These are phyloP conservation scores for Aspergillus sp. DNA, from an alignment of 2,329 filamentous ascomycete species.

Conservation along the genomic window DNA sequence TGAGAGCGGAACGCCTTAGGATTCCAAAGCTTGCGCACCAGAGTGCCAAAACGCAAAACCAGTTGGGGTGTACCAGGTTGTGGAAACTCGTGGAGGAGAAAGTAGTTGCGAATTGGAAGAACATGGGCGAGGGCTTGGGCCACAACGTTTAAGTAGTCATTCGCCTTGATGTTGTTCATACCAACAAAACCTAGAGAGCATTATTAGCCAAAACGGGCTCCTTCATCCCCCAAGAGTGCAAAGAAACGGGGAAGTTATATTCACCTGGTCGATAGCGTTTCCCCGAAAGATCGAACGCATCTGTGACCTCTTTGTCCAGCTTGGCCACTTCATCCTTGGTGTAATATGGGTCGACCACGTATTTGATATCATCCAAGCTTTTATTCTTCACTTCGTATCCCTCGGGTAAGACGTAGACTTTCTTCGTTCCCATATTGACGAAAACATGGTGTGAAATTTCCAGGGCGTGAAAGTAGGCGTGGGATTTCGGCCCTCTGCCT, in stretches of 20 bases:
- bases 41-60: constrained; percentile 80
- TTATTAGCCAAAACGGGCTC: neutral
- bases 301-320: constrained; percentile 64
- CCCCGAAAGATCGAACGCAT: constrained; percentile 74
- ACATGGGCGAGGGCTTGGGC: constrained; percentile 92
- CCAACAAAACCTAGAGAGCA: constrained; percentile 71
- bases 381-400: constrained; percentile 96
- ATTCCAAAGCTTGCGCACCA: constrained; percentile 98
- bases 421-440: constrained; percentile 79
- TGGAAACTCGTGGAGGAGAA: constrained; percentile 81
- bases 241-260: neutral
- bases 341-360: constrained; percentile 89
- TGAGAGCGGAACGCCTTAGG: constrained; percentile 93
- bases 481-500: constrained; percentile 86
- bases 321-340: constrained; percentile 75
- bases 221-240: too few relatives aligned
- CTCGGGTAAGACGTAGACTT: constrained; percentile 68
- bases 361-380: constrained; percentile 96
- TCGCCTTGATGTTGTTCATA: constrained; percentile 99
- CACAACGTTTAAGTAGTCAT: constrained; percentile 96
- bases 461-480: constrained; percentile 96
- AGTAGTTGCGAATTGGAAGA: constrained; percentile 81
- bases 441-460: constrained; percentile 96
- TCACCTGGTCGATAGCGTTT: constrained; percentile 79
- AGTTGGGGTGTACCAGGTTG: constrained; percentile 68